These are phyloP conservation scores for Lycium ferocissimum DNA, from an alignment of 257 asterid species.

Conservation along the genomic window DNA sequence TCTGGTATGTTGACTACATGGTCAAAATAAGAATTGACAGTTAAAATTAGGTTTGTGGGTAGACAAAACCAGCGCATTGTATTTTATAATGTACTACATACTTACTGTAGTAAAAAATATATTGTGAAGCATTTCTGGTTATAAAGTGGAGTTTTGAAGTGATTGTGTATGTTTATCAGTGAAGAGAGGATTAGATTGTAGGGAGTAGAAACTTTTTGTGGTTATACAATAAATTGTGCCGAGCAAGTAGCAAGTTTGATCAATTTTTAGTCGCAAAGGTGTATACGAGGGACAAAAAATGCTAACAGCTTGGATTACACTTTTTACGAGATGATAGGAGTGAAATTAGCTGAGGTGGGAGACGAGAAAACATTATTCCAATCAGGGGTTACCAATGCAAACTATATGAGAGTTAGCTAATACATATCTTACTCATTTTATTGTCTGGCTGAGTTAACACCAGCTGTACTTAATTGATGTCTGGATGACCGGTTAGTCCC, in stretches of 20 bases:
- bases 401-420: conserved; percentile 18
- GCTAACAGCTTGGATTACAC: not conserved
- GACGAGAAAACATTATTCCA: not conserved
- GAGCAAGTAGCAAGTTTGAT: not conserved
- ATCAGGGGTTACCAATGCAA: not conserved
- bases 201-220: not conserved
- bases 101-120: not conserved
- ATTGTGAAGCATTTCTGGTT: not conserved
- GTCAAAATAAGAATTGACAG: not conserved
- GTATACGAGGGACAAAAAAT: not conserved
- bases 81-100: not conserved
- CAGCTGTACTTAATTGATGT: not conserved
- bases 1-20: not conserved
- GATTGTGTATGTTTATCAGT: not conserved
- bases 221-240: not conserved
- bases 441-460: not conserved
- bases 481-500: not conserved
- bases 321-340: not conserved
- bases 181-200: not conserved
- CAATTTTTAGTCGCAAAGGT: not conserved
- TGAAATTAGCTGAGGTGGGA: not conserved
- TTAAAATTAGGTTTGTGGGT: not conserved
- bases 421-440: not conserved
- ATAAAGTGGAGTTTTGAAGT: not conserved
- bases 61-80: not conserved